Evolutionary conservation across 2,329 filamentous ascomycete genomes (phyloP), one percentile per base, ranked within the genome.

Genomic region (Ascochyta fabae): DNA sequence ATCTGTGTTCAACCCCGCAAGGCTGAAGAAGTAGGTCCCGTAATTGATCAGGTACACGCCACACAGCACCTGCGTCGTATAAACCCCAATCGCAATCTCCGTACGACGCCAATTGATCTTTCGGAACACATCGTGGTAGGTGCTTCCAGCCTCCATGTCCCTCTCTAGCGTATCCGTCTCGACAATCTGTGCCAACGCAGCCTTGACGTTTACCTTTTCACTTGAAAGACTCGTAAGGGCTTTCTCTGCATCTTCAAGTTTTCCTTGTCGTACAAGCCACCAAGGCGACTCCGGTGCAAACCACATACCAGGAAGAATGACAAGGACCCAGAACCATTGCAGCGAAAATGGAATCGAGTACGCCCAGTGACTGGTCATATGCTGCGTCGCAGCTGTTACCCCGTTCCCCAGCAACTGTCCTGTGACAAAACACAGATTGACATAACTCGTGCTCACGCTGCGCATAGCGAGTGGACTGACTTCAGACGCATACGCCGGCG

Each of bases 71-170:
- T 80, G 78, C 23, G 77, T 78, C 1, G 71, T 70, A 69, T 75
- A 80, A 19, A 69, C 70, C 58, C 77, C 73, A 54, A 81, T 83
- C 22, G 84, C 79, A 58, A 87, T 86, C 68, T 89, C 90, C 2
- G 91, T 95, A n/a, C 91, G 85, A 48, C 91, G 87, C 51, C 87
- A 80, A 69, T 95, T 87, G 19, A 84, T 83, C 12, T 90, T 90
- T 72, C 82, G 87, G 82, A 96, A 95, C 77, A 91, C 96, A 8
- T 57, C 54, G 27, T 48, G 39, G 23, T 52, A 57, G 2, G 54
- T 57, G 40, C 48, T 57, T 39, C 54, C 54, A 13, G 54, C 48
- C 23, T 57, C 54, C 54, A 57, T 57, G 2, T 57, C 48, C 27
- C 48, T 48, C 71, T 96, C 91, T 65, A 83, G 76, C 35, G 90